phyloP scores from a whole-genome alignment of 345 rosid genomes.

The Populus nigra region DNA sequence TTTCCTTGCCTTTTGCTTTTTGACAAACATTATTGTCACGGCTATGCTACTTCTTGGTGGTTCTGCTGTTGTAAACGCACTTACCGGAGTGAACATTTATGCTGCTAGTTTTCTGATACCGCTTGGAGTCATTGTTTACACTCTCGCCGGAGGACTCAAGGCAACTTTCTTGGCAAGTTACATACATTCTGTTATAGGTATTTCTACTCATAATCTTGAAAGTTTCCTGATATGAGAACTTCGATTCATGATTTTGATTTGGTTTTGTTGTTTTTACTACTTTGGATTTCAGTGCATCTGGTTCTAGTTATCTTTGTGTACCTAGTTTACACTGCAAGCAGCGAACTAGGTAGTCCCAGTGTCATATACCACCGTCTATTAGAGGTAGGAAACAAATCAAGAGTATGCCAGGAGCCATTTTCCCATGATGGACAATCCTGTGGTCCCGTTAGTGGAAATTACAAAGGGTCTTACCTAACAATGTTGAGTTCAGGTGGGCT shows the following conservation, averaged over 20 bases:
- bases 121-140: slow-evolving; percentile 80
- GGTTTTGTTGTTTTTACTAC: not conserved
- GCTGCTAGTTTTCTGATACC: slow-evolving; percentile 94
- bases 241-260: not conserved
- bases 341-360: slow-evolving; percentile 77
- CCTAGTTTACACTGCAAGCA: slow-evolving; percentile 79
- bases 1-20: slow-evolving; percentile 77
- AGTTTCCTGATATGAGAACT: not conserved
- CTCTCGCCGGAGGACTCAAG: slow-evolving; percentile 92
- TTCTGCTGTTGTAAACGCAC: slow-evolving; percentile 92
- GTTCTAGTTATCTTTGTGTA: slow-evolving; percentile 74
- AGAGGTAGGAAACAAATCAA: slow-evolving; percentile 60
- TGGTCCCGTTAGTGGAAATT: slow-evolving; percentile 58
- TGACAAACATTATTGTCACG: slow-evolving; percentile 76
- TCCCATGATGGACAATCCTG: slow-evolving; percentile 74
- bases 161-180: slow-evolving; percentile 96
- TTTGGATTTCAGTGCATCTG: slow-evolving; percentile 62
- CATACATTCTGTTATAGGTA: slow-evolving; percentile 87
- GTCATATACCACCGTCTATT: slow-evolving; percentile 46
- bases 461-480: slow-evolving; percentile 65
- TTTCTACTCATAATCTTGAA: not conserved
- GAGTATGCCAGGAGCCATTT: slow-evolving; percentile 64
- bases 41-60: slow-evolving; percentile 94
- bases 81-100: slow-evolving; percentile 77
- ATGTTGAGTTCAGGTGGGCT: slow-evolving; percentile 94